phyloP scores from a whole-genome alignment of 345 rosid genomes.

The Eucalyptus cladocalyx region DNA sequence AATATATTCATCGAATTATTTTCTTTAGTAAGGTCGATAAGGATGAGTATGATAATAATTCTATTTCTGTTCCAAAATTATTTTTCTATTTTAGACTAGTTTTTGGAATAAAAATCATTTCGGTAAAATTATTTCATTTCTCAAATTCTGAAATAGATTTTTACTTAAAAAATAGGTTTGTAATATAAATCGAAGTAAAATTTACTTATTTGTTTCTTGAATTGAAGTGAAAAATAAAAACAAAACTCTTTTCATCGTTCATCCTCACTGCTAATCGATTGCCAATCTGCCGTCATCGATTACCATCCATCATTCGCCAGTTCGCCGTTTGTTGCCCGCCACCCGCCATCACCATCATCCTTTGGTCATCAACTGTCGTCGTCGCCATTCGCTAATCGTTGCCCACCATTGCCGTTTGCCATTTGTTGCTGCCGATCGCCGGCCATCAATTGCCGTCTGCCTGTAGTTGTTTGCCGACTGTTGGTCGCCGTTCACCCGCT shows the following conservation, averaged over 20 bases:
- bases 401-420: accelerated
- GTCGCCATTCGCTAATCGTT: accelerated
- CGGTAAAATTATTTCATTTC: too few species aligned
- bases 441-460: accelerated
- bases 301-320: neutral
- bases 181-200: too few species aligned
- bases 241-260: too few species aligned
- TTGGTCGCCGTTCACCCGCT: accelerated
- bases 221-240: too few species aligned
- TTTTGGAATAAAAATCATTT: accelerated
- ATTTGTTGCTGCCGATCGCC: accelerated
- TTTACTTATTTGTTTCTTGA: too few species aligned
- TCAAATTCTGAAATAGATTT: too few species aligned
- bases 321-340: accelerated
- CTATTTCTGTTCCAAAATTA: too few species aligned
- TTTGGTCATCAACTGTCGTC: accelerated
- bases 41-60: too few species aligned
- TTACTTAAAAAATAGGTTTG: too few species aligned
- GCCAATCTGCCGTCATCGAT: accelerated
- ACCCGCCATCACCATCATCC: neutral
- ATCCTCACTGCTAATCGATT: accelerated
- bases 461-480: accelerated
- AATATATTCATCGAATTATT: neutral
- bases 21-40: neutral
- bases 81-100: too few species aligned